phyloP scores from a whole-genome alignment of 306 rosid species.

The Inga oerstediana region DNA sequence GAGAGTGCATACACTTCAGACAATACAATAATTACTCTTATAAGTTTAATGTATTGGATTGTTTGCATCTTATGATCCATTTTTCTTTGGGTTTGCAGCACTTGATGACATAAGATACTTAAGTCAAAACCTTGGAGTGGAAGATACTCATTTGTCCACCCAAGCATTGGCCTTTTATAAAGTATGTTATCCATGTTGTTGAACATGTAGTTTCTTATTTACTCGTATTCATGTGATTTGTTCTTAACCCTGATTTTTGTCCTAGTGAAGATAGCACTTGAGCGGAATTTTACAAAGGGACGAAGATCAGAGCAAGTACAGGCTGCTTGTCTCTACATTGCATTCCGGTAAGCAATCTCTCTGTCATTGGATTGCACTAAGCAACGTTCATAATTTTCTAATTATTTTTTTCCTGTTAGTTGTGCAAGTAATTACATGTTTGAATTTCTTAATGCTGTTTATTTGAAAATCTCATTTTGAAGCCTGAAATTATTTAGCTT shows the following conservation, averaged over 20 bases:
- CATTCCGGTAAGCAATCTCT: slow-evolving; percentile 63
- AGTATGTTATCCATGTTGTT: slow-evolving; percentile 41
- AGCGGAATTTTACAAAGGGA: slow-evolving; percentile 74
- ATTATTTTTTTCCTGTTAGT: slow-evolving; percentile 4
- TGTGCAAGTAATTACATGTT: slow-evolving; percentile 11
- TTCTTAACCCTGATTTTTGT: slow-evolving; percentile 28
- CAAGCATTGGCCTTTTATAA: slow-evolving; percentile 53
- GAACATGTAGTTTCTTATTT: slow-evolving; percentile 14
- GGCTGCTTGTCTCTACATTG: slow-evolving; percentile 85
- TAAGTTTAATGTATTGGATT: slow-evolving; percentile 11
- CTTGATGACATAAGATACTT: slow-evolving; percentile 45
- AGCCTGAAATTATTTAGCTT: background rate
- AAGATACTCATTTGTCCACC: slow-evolving; percentile 40
- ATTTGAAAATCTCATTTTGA: slow-evolving; percentile 8
- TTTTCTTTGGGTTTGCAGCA: slow-evolving; percentile 42
- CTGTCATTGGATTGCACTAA: background rate
- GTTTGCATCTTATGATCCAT: slow-evolving; percentile 7
- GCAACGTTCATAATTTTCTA: slow-evolving; percentile 4
- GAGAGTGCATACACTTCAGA: slow-evolving; percentile 11
- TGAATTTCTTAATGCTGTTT: slow-evolving; percentile 4
- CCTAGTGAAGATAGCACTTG: slow-evolving; percentile 66
- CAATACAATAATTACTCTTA: background rate
- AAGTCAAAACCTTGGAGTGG: slow-evolving; percentile 51
- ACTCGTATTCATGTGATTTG: background rate
- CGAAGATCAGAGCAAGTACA: slow-evolving; percentile 70